A percentile compares a stretch with the other conserved stretches of the same genome.
Evolutionary conservation across 2,329 filamentous ascomycete genomes (phyloP).

Genomic region (Colletotrichum nymphaeae): DNA sequence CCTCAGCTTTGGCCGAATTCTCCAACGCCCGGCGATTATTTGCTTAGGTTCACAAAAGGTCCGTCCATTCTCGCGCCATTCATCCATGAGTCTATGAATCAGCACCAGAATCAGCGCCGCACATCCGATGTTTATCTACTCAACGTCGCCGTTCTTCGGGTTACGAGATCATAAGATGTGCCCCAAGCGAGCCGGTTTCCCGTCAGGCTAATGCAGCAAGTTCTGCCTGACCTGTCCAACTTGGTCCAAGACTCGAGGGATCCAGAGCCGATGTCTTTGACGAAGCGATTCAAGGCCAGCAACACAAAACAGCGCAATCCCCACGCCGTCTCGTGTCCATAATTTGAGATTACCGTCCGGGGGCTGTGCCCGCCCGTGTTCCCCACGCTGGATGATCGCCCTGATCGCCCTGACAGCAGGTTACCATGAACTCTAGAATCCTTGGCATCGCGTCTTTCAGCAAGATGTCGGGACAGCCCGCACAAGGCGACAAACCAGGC

Average conservation of each 20-base stretch:
- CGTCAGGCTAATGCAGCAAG: not conserved
- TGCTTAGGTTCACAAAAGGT: not conserved
- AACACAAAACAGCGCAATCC: not conserved
- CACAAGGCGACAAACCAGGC: not conserved
- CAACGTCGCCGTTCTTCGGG: not conserved
- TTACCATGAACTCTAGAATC: not conserved
- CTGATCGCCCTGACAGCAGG: not conserved
- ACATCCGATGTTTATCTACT: not conserved
- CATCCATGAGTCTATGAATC: not conserved
- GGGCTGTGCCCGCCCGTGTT: not conserved
- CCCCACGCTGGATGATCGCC: conserved; percentile 8
- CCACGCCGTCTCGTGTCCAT: not conserved
- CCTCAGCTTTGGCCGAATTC: not conserved
- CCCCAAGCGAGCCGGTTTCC: not conserved
- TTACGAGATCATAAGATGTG: not conserved
- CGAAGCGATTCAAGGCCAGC: not conserved
- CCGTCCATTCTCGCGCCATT: not conserved
- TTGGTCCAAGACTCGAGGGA: not conserved
- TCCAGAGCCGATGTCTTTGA: not conserved
- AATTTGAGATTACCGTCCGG: not conserved
- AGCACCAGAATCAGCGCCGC: not conserved
- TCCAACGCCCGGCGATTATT: not conserved
- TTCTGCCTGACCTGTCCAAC: not conserved
- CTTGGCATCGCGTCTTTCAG: conserved; percentile 14
- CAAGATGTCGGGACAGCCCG: conserved; percentile 3